These are phyloP conservation scores for Cytospora piceae DNA, from an alignment of 2,329 filamentous ascomycete genomes.

Conservation along the genomic window DNA sequence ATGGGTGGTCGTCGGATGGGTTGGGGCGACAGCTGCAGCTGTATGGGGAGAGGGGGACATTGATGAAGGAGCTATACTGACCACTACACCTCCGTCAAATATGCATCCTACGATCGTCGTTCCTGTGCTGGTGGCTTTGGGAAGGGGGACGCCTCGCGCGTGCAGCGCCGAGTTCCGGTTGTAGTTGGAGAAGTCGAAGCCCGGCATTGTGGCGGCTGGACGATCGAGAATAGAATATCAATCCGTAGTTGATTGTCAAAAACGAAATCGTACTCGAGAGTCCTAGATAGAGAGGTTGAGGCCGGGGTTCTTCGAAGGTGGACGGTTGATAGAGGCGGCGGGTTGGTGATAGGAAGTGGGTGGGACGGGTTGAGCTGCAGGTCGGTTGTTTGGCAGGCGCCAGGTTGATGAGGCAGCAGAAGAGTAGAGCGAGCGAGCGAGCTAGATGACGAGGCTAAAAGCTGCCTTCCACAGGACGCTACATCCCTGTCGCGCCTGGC, in stretches of 20 bases:
- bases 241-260: background rate
- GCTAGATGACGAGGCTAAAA: constrained; percentile 59
- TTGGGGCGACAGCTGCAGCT: background rate
- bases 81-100: constrained; percentile 94
- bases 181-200: constrained; percentile 99
- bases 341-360: constrained; percentile 5
- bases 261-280: background rate
- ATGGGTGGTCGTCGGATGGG: background rate
- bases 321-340: constrained; percentile 8
- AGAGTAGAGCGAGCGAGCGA: constrained; percentile 35
- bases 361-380: constrained; percentile 29
- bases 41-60: background rate
- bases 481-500: constrained; percentile 22
- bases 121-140: constrained; percentile 97
- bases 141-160: constrained; percentile 88
- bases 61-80: constrained; percentile 48
- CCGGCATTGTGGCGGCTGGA: constrained; percentile 70
- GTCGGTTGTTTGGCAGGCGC: constrained; percentile 29
- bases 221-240: constrained; percentile 6
- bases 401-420: constrained; percentile 30
- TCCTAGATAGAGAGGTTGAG: background rate
- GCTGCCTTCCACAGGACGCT: constrained; percentile 47
- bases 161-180: constrained; percentile 98
- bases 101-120: constrained; percentile 98
- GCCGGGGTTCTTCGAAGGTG: constrained; percentile 3